These are phyloP conservation scores for Chenopodium album DNA, from an alignment of 148 eudicot species.

Conservation along the genomic window DNA sequence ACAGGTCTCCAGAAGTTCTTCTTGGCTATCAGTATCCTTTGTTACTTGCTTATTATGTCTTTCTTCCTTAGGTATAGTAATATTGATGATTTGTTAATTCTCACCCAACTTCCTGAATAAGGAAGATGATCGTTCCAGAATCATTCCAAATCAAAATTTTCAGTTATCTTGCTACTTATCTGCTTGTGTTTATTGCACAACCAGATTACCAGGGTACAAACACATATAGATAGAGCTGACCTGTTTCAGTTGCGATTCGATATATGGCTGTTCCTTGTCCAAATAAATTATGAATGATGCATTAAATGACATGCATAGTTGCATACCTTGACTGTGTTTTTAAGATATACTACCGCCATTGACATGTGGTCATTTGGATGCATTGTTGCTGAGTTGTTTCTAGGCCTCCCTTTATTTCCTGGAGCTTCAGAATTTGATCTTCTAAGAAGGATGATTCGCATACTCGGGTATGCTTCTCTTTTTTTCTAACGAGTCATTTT, in stretches of 20 bases:
- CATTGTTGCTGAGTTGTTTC: conserved; percentile 92
- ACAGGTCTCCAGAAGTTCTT: conserved; percentile 97
- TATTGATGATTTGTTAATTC: conserved; percentile 7
- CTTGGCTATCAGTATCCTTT: conserved; percentile 98
- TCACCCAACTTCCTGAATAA: neutral
- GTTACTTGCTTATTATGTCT: neutral
- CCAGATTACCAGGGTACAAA: neutral
- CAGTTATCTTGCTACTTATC: neutral
- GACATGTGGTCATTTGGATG: conserved; percentile 99
- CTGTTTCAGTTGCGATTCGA: no score
- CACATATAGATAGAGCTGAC: neutral
- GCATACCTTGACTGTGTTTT: conserved; percentile 48
- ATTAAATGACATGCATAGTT: conserved; percentile 32
- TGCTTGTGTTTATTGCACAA: neutral
- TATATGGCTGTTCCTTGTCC: neutral
- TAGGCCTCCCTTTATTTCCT: conserved; percentile 92
- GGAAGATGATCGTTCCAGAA: neutral
- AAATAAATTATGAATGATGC: neutral
- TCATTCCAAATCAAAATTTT: neutral
- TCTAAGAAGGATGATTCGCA: conserved; percentile 78
- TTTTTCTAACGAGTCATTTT: conserved; percentile 9
- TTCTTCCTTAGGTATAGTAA: neutral
- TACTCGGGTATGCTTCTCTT: conserved; percentile 69
- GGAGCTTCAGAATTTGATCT: conserved; percentile 99
- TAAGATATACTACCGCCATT: conserved; percentile 88